Evolutionary conservation across 441 rosid genomes (phyloP).

Genomic region (Aleurites moluccanus): DNA sequence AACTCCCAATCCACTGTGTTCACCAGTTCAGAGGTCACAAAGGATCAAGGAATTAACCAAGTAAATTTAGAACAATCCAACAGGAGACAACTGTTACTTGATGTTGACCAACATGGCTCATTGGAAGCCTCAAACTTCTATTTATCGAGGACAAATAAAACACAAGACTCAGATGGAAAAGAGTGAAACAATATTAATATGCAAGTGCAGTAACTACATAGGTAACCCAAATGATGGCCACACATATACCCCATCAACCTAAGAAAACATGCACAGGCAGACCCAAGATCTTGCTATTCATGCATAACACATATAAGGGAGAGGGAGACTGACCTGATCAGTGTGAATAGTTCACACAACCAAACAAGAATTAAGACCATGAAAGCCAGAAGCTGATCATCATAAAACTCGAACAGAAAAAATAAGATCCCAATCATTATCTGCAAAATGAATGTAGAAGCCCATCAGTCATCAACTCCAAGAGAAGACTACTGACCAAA

Average conservation of each 20-base stretch:
- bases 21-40: background rate
- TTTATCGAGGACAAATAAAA: background rate
- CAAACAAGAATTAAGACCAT: conserved; percentile 97
- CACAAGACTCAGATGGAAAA: background rate
- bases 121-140: background rate
- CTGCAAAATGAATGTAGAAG: conserved; percentile 50
- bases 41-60: background rate
- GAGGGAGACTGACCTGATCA: conserved; percentile 66
- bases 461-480: conserved; percentile 9
- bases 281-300: background rate
- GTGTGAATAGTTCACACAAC: conserved; percentile 92
- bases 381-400: conserved; percentile 97
- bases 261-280: conserved; percentile 3
- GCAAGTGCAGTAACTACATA: background rate
- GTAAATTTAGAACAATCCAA: background rate
- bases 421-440: conserved; percentile 98
- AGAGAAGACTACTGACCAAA: background rate
- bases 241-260: background rate
- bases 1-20: background rate
- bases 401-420: conserved; percentile 94
- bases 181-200: background rate
- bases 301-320: conserved; percentile 4
- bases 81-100: background rate
- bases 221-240: conserved; percentile 9
- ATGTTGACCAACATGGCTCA: background rate